Base-by-base conservation (phyloP, 2,329 filamentous ascomycete species). In the Aphanocladium album region DNA sequence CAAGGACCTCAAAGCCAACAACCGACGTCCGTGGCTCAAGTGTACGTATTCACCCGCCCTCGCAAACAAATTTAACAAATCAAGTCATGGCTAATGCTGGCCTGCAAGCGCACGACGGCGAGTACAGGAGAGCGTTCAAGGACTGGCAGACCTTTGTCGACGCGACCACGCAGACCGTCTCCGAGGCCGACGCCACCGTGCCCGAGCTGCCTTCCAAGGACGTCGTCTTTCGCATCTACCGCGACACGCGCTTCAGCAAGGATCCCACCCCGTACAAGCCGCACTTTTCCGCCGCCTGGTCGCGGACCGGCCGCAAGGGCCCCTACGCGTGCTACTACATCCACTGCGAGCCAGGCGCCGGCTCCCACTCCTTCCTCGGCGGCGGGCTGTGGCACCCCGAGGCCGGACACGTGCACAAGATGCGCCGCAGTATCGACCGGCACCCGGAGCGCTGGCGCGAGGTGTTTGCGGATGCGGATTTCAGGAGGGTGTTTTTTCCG, bases 261-360 rank as follows among this genome's bases (percentile, higher is more conserved):
- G 88, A 96, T 69, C 89, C 84, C 21, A 95, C 91, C 2, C 92
- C 93, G 0, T 96, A 96, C 79, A 96, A 96, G 87, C 84, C 90
- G 58, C 85, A 93, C 75, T 96, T 93, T 74, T 90, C 89, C 11
- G 91, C 89, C 41, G 90, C 90, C 25, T 96, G 90, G 85, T 95
- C 90, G 60, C 87, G 92, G 21, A 96, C 91, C 0, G 92, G 92
- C 21, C 84, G 89, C 59, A 96, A 96, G 74, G 91, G 91, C 0
- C 88, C 89, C 11, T 96, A 95, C 73, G 92, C 92, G 7, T 88
- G 86, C 70, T 96, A 96, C 76, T 96, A 96, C 75, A 76, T 96
- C 21, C 91, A 96, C 72, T 82, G 90, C 64, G 85, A 93, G 71
- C 91, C 92, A 12, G 79, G 79, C 2, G 77, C 82, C 55, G 47